Evolutionary conservation across 2,329 filamentous ascomycete genomes (phyloP).

Genomic region (Monilinia fructigena): DNA sequence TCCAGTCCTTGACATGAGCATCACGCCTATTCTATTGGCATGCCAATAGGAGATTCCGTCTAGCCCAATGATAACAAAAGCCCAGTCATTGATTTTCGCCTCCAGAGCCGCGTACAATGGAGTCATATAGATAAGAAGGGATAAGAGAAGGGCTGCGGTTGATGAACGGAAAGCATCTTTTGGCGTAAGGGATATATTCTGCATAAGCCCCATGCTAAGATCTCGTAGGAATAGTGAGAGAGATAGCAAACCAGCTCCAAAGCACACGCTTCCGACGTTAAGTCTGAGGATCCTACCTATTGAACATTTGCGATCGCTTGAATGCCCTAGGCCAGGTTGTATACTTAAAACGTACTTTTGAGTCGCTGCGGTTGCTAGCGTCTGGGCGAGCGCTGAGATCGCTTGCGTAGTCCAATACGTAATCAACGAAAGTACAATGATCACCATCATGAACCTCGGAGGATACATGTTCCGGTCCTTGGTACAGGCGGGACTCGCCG

Average conservation of each 20-base stretch:
- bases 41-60: not conserved
- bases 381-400: not conserved
- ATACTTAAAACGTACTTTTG: not conserved
- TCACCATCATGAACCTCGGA: too few species aligned
- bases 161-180: not conserved
- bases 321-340: not conserved
- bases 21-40: not conserved
- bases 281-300: not conserved
- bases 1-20: not conserved
- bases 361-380: not conserved
- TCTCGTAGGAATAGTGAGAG: not conserved
- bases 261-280: not conserved
- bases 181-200: not conserved
- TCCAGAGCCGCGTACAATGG: not conserved
- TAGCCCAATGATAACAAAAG: not conserved
- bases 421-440: not conserved
- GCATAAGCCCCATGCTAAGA: not conserved
- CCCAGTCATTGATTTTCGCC: not conserved
- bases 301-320: not conserved
- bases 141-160: not conserved
- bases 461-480: not conserved
- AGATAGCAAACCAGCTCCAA: not conserved
- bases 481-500: not conserved
- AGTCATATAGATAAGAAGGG: not conserved
- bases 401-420: slow-evolving; percentile 5